These are phyloP conservation scores for Ogataea henricii DNA, from an alignment of 805 yeast species.

Conservation along the genomic window DNA sequence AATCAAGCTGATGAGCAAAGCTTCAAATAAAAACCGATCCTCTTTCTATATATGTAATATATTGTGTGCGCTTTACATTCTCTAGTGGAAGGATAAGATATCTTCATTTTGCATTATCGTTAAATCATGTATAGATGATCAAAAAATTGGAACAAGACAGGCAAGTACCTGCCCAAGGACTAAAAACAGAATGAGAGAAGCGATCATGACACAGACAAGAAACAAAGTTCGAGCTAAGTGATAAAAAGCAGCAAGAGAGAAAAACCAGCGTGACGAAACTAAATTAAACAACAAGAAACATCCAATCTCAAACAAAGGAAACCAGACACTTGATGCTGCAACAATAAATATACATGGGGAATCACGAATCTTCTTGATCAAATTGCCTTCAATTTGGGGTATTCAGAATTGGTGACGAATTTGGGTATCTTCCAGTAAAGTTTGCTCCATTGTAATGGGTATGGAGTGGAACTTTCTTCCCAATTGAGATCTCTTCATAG, in stretches of 20 bases:
- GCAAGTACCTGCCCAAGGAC: not conserved
- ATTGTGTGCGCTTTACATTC: not conserved
- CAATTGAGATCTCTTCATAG: constrained; percentile 23
- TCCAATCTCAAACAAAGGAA: not conserved
- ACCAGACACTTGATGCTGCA: not conserved
- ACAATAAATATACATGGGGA: constrained; percentile 8
- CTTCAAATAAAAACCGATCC: not conserved
- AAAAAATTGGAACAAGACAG: not conserved
- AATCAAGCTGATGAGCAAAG: not conserved
- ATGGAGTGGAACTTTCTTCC: constrained; percentile 13
- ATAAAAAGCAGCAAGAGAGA: constrained; percentile 4
- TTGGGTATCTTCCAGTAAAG: constrained; percentile 23
- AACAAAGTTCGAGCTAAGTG: constrained; percentile 5
- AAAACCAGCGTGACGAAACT: not conserved
- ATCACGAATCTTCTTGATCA: not conserved
- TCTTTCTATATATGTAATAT: not conserved
- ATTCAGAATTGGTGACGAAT: constrained; percentile 28
- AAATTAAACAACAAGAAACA: not conserved
- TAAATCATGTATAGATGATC: constrained; percentile 7
- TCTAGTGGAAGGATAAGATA: constrained; percentile 1
- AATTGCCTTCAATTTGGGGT: constrained; percentile 13
- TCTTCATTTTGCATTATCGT: constrained; percentile 12
- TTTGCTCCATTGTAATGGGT: constrained; percentile 10
- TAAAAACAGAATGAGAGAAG: constrained; percentile 4
- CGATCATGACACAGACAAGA: constrained; percentile 7